Conservation (phyloP, 1,139 yeast species). For the Meyerozyma carpophila region DNA sequence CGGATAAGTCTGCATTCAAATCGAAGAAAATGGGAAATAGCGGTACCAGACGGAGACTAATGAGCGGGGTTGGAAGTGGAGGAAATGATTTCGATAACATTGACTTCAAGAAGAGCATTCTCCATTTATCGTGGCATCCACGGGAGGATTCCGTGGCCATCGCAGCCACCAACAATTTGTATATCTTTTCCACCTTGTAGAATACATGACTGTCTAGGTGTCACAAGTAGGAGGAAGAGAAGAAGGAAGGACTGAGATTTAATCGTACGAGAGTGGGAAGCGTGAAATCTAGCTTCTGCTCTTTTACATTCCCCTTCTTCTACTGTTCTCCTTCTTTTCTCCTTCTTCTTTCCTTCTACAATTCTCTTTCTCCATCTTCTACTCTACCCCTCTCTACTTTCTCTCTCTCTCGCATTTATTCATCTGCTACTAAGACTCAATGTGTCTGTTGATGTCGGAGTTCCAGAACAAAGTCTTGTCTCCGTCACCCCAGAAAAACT, state of each 20-base stretch:
- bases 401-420: slow-evolving; percentile 2
- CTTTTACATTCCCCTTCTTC: too few species aligned
- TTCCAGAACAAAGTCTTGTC: slow-evolving; percentile 98
- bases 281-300: too few species aligned
- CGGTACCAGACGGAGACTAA: slow-evolving; percentile 39
- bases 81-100: slow-evolving; percentile 68
- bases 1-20: slow-evolving; percentile 96
- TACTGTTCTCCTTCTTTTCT: too few species aligned
- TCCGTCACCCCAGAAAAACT: slow-evolving; percentile 98
- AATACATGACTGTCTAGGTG: background rate
- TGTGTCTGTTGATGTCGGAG: slow-evolving; percentile 83
- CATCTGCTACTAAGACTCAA: slow-evolving; percentile 24
- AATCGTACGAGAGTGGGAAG: too few species aligned
- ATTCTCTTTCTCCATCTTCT: background rate
- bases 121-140: slow-evolving; percentile 99
- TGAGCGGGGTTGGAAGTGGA: slow-evolving; percentile 37
- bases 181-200: slow-evolving; percentile 66
- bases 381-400: background rate
- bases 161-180: slow-evolving; percentile 95
- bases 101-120: slow-evolving; percentile 90
- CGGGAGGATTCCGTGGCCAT: slow-evolving; percentile 93
- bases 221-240: background rate
- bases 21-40: slow-evolving; percentile 51
- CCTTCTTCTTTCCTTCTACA: background rate
- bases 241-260: too few species aligned